Conservation (phyloP, 202 grass and related monocot genomes). For the Dendrocalamus latiflorus region DNA sequence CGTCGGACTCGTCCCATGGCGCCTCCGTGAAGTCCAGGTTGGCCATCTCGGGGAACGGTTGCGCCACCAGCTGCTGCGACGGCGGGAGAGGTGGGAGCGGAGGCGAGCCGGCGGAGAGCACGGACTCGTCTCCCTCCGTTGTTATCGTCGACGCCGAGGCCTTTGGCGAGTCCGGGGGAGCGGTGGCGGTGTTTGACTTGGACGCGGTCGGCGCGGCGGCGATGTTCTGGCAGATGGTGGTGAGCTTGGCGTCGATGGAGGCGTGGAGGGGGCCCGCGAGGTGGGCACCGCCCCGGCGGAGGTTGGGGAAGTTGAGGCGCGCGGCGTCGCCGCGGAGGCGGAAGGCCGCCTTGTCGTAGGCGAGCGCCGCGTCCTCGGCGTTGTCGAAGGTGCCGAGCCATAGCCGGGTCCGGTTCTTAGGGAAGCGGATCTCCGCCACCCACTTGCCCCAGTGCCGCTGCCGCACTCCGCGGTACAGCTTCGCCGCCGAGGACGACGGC, state of each 20-base stretch:
- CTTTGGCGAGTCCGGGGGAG: conserved; percentile 40
- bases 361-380: conserved; percentile 83
- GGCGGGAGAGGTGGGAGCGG: not conserved
- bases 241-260: conserved; percentile 80
- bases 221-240: conserved; percentile 64
- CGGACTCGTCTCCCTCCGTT: conserved; percentile 50
- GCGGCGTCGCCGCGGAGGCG: conserved; percentile 81
- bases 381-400: conserved; percentile 99
- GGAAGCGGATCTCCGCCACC: conserved; percentile 96
- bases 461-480: conserved; percentile 84
- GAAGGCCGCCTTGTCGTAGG: conserved; percentile 95
- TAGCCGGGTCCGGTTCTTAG: conserved; percentile 84
- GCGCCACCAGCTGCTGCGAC: not conserved
- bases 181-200: not conserved
- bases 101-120: conserved; percentile 43
- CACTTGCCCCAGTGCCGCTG: conserved; percentile 99
- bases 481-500: not conserved
- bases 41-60: conserved; percentile 60
- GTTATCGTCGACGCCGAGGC: conserved; percentile 45
- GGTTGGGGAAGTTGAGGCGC: conserved; percentile 85
- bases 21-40: conserved; percentile 86
- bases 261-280: conserved; percentile 62
- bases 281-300: conserved; percentile 56
- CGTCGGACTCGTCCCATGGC: conserved; percentile 90
- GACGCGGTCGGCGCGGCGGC: not conserved